Conservation (phyloP, 768 basidiomycete species). For the Grammothele lineata region DNA sequence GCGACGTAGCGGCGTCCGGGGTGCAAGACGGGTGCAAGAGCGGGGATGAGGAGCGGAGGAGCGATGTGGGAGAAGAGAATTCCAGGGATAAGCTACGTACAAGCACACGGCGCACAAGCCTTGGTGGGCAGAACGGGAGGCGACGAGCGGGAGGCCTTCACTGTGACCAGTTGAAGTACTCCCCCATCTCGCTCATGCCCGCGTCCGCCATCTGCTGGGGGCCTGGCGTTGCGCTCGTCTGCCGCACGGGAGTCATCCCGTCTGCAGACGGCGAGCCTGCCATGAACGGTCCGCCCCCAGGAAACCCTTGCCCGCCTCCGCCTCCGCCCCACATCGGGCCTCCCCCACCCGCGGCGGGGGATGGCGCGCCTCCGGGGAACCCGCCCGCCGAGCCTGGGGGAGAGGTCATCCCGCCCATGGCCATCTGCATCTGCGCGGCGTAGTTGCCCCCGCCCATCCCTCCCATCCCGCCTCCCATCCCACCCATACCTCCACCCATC, state of each 20-base stretch:
- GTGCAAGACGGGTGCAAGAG: not conserved
- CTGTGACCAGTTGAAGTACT: constrained; percentile 51
- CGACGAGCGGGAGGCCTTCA: not conserved
- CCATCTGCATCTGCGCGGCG: not conserved
- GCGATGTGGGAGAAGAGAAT: too few species aligned
- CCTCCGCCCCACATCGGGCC: constrained; percentile 13
- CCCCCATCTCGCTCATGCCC: constrained; percentile 46
- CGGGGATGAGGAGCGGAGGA: not conserved
- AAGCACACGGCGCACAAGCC: not conserved
- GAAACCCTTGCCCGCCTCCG: too few species aligned
- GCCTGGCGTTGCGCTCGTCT: constrained; percentile 47
- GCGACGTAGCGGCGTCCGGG: not conserved
- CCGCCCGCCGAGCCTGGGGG: constrained; percentile 14
- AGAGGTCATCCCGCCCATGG: constrained; percentile 10
- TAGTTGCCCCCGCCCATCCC: constrained; percentile 5
- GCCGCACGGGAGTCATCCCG: constrained; percentile 30
- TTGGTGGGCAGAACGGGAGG: not conserved
- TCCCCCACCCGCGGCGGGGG: constrained; percentile 12
- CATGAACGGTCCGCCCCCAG: constrained; percentile 19
- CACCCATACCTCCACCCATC: constrained; percentile 2
- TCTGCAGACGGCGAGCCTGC: constrained; percentile 19
- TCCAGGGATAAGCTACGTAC: not conserved
- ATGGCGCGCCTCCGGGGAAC: constrained; percentile 8
- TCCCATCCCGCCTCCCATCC: constrained; percentile 1
- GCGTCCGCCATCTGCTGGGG: too few species aligned